Base-by-base conservation (phyloP, 768 basidiomycete species). In the Aureoboletus auriporus region DNA sequence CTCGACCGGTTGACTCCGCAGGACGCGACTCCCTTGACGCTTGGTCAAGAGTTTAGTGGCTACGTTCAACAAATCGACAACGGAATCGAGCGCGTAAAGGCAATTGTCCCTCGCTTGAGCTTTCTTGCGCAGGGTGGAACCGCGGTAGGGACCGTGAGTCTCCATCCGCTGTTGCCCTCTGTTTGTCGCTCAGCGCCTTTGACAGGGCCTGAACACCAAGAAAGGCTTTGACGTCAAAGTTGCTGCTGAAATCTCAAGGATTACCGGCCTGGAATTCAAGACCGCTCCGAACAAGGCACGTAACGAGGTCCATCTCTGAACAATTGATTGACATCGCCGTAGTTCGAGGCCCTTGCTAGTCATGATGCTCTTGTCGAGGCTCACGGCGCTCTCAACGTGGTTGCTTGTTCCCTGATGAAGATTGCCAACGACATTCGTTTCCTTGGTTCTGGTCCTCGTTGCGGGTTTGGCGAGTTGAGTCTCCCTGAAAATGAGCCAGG, bases 361-460 rank as follows among this genome's bases (percentile, higher is more conserved):
- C 96, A 99, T 67, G 96, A 99, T 68, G 96, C 96, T 6, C 82
- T 99, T 47, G 92, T 98, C 17, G 96, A 99, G 71, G 83, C 93
- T 9, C 95, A 97, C 50, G 96, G 96, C 47, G 95, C 94, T 13
- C 79, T 99, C 56, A 98, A 98, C 70, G 89, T 90, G 38, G 69
- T 99, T 47, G 96, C 96, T n/a, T 90, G 88, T 65, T 96, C 93
- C 8, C 72, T 97, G 57, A 96, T 97, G 93, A 99, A 99, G 78
- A 97, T 99, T 61, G 95, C 95, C 42, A 98, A 99, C 66, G 96
- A 99, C 63, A 95, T 99, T 65, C 86, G 96, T 44, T 98, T 88
- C 78, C 86, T 99, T 57, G 95, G 85, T 23, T 98, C 95, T 42
- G 96, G 96, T 48, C 96, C 96, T 50, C 88, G 96, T 38, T 99